Percentiles rank a stretch among this genome's conserved stretches.
Evolutionary conservation across 164 flowering plant species (phyloP).

Genomic region (Euptelea pleiosperma): DNA sequence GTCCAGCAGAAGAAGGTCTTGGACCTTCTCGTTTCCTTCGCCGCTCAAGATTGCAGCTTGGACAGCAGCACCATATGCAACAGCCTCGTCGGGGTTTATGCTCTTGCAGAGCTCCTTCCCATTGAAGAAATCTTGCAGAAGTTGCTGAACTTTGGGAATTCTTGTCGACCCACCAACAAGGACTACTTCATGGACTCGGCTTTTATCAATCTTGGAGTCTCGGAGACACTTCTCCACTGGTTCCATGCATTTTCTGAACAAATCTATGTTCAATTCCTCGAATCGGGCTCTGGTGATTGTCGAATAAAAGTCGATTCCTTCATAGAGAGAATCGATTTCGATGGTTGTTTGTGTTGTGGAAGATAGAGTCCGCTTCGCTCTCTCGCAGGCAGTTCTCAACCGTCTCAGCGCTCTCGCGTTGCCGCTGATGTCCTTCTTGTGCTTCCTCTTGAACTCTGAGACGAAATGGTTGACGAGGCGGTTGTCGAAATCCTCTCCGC

Average conservation of each 20-base stretch:
- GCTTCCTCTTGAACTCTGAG: constrained; percentile 26
- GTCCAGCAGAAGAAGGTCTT: constrained; percentile 22
- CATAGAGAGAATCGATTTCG: constrained; percentile 25
- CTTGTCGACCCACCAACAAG: constrained; percentile 28
- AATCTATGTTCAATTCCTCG: constrained; percentile 26
- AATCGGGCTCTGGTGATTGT: constrained; percentile 24
- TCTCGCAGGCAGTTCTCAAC: constrained; percentile 20
- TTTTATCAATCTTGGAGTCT: constrained; percentile 22
- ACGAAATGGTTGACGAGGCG: constrained; percentile 27
- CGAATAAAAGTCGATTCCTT: constrained; percentile 28
- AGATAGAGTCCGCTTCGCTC: constrained; percentile 29
- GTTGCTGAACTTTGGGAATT: constrained; percentile 27
- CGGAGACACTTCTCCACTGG: constrained; percentile 25
- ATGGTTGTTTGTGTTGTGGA: constrained; percentile 24
- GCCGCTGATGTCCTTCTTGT: constrained; percentile 27
- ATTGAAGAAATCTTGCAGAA: constrained; percentile 27
- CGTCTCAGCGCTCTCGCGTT: constrained; percentile 29
- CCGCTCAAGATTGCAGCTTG: constrained; percentile 28
- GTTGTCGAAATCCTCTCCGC: constrained; percentile 28
- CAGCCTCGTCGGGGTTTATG: constrained; percentile 29
- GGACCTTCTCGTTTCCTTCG: constrained; percentile 25
- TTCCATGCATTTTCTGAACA: constrained; percentile 31
- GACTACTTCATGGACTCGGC: constrained; percentile 22
- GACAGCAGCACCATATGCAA: constrained; percentile 25
- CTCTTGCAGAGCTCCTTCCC: constrained; percentile 29